Base-by-base conservation (phyloP, 441 rosid genomes). In the Erysimum cheiri region DNA sequence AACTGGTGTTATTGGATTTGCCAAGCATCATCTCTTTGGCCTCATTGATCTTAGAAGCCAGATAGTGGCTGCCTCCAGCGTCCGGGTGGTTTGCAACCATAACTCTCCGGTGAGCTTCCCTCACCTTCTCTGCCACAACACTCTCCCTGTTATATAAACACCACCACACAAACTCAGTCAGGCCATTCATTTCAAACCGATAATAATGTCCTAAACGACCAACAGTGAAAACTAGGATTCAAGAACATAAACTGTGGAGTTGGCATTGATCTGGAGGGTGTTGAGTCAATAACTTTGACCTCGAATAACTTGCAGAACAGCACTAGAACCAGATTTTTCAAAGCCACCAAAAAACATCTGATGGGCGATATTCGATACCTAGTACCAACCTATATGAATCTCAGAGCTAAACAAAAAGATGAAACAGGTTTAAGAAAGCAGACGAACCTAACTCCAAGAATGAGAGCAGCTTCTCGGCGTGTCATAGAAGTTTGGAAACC, bases 371-470 rank as follows among this genome's bases (percentile, higher is more conserved):
- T 36, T 36, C 40, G 40, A 36, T 36, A 10, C 40, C 13, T 36
- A 44, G 10, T 6, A 17, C 14, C 39, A 57, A 13, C 29, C 44
- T 17, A 26, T 26, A 26, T 26, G 28, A 26, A 26, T 26, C 28
- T 26, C 28, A 26, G 49, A 69, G 28, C 39, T 35, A 53, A 54
- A 8, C 26, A 53, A 41, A 9, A 31, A 19, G 15, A 39, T 8
- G 32, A 61, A 50, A 4, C 10, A 48, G 36, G 62, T 6, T 11
- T 32, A 41, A 53, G 52, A 12, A 66, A 60, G 13, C 8, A 24
- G 0, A 50, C 67, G 7, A 35, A 88, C 93, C 91, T 88, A 65
- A 88, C 89, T 0, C 89, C 91, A 4, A 88, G 89, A 57, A 86
- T 86, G 12, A 79, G 70, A 79, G 93, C 89, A 8, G 93, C 91